Evolutionary conservation across 2,329 filamentous ascomycete species (phyloP), one percentile per base, ranked within the genome.

Genomic region (Trichoderma oligosporum): DNA sequence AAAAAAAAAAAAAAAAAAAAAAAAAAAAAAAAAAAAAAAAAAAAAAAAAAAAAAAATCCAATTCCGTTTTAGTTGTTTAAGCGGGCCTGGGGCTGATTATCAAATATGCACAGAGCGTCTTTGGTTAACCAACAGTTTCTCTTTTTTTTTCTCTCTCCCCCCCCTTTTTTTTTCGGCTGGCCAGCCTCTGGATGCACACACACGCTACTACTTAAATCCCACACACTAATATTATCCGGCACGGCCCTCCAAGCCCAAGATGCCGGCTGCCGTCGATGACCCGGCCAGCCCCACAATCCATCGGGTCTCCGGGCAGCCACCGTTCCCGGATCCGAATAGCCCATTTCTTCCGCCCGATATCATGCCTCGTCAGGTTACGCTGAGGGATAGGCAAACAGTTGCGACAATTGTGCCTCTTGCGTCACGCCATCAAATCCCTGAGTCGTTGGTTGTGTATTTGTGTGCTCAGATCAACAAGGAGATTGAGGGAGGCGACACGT

Each of bases 401-500:
- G 91, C 91, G 7, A 95, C 90, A 1, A 79, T 96, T 42, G 82
- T 96, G 49, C 91, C 91, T 8, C 91, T 96, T 71, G 85, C 84
- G 16, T 88, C 87, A n/a, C 82, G 83, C 16, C 78, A 84, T 57
- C 83, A 91, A 68, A 86, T 95, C n/a, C 91, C 91, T 2, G 76
- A 78, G 36, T 86, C 87, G 6, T 77, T 96, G 58, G 77, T 93
- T 33, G 80, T 80, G 36, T 94, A 95, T 68, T 82, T 96, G 45
- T 88, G 83, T 65, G 88, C 91, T 67, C 87, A 94, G 74, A 81
- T 96, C 65, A 93, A 92, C 71, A 87, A 89, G 73, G 91, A 96
- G 73, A 94, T 96, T 67, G 89, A 94, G 67, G 89, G 90, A 71
- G 91, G 91, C 57, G 91, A 96, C 71, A 95, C 91, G 1, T 96